Evolutionary conservation across 2,329 filamentous ascomycete species (phyloP), one percentile per base, ranked within the genome.

Genomic region (Colletotrichum kahawae): DNA sequence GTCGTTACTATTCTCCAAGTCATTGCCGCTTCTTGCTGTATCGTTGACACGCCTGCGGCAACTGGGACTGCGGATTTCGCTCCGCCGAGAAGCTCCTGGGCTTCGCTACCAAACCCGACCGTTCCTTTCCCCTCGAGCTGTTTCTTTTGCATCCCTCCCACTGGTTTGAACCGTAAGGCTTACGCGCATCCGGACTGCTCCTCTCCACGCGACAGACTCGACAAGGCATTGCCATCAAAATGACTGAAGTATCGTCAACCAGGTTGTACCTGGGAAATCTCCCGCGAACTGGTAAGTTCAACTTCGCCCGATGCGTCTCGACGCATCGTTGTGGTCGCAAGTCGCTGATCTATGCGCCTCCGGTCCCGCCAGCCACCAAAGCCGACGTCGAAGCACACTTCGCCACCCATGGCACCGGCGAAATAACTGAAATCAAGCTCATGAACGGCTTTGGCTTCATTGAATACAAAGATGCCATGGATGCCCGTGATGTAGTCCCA

Each of bases 361-460:
- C n/a, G 43, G 27, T 34, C 36, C 84, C 82, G 84, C 84, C 88
- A 97, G 96, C 95, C 88, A 98, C 96, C 87, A 98, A 98, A 90
- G 93, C 95, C 86, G 96, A 99, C 85, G 94, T 99, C 85, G 96
- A 98, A 88, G 92, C 93, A 82, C 96, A 98, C 87, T 99, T 99
- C 88, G 93, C 93, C 85, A 95, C 93, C 82, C 95, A 98, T 92
- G 97, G 96, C 84, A 96, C 95, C 80, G 97, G 97, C 85, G 95
- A 98, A 85, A 98, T 99, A 84, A 97, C 94, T 80, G 97, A 99
- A 89, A 96, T 99, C 88, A 99, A 99, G 90, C 92, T 99, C 78
- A 99, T 99, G 97, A 98, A 98, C 84, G 97, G 97, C 82, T 99
- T 99, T 84, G 97, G 97, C 84, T 99, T 99, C 89, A 98, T 99